Evolutionary conservation across 1,284 basidiomycete species (phyloP), one percentile per base, ranked within the genome.

Genomic region (Trichosporon sp.): DNA sequence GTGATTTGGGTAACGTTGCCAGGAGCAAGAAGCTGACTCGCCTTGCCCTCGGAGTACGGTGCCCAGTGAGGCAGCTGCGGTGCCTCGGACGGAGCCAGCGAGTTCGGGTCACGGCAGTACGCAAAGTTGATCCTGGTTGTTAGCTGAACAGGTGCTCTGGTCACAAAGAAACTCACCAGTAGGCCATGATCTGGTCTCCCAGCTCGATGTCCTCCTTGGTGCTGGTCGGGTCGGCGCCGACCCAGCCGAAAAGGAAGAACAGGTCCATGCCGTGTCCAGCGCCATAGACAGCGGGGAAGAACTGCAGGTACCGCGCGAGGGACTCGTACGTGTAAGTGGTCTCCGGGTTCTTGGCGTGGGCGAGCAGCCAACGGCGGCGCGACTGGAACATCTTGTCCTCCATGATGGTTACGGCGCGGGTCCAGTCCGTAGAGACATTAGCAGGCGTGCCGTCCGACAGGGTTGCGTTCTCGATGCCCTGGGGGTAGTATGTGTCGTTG

Each of bases 91-190:
- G 38, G 38, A n/a, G n/a, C n/a, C n/a, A n/a, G 38, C 38, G 38
- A n/a, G 72, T 79, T 79, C n/a, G 79, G 79, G 64, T 79, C 73
- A 62, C 72, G 70, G 74, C 76, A 73, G 70, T 78, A 78, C 21
- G 75, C 79, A 72, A 83, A 83, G 74, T 81, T 82, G 72, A 81
- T 66, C 38, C 38, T 42, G 38, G 4, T 0, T 18, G 38, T 42
- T 8, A 42, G 38, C 18, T n/a, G n/a, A n/a, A n/a, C n/a, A n/a
- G n/a, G n/a, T n/a, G n/a, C n/a, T n/a, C 15, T 18, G 38, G 12
- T n/a, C 38, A 6, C 35, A 8, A 38, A 42, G 38, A 4, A 15
- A 42, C 38, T 42, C 38, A 42, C 78, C 78, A 80, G 75, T 82
- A 81, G 44, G 76, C 69, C 58, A 77, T 70, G 69, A 78, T 75